Evolutionary conservation across 2,329 filamentous ascomycete genomes (phyloP).

Genomic region (Aureobasidium subglaciale): DNA sequence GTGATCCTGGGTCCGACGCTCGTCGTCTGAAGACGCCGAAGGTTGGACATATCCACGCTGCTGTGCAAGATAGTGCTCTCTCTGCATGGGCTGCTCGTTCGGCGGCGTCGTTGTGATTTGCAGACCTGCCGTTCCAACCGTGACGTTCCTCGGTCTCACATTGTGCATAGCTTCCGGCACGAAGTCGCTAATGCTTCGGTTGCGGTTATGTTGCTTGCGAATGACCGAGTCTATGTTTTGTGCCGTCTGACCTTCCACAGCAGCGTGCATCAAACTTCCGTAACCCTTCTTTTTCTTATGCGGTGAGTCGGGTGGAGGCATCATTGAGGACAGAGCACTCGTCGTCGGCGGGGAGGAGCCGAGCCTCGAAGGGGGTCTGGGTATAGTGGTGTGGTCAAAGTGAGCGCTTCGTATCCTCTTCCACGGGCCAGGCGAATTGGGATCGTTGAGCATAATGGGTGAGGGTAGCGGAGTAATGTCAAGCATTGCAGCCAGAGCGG

Average conservation of each 20-base stretch:
- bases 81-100: conserved; percentile 51
- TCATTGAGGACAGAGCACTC: conserved; percentile 17
- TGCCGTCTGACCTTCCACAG: conserved; percentile 27
- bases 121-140: conserved; percentile 52
- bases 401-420: conserved; percentile 30
- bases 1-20: conserved; percentile 31
- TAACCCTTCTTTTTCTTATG: conserved; percentile 42
- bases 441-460: conserved; percentile 35
- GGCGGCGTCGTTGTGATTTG: conserved; percentile 43
- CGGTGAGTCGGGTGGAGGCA: conserved; percentile 25
- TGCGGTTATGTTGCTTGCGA: conserved; percentile 51
- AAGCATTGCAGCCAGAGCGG: conserved; percentile 40
- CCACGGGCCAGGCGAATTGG: conserved; percentile 36
- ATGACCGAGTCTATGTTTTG: not conserved
- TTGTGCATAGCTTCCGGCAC: conserved; percentile 63
- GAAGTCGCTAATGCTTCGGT: conserved; percentile 86
- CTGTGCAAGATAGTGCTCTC: conserved; percentile 74
- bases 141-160: conserved; percentile 62
- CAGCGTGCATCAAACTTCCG: conserved; percentile 35
- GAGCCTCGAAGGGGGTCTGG: conserved; percentile 20
- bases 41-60: conserved; percentile 62
- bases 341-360: conserved; percentile 29
- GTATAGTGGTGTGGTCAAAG: conserved; percentile 20
- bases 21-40: conserved; percentile 2
- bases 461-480: conserved; percentile 48